These are phyloP conservation scores for Suillus paluster DNA, from an alignment of 768 basidiomycete species.

Conservation along the genomic window DNA sequence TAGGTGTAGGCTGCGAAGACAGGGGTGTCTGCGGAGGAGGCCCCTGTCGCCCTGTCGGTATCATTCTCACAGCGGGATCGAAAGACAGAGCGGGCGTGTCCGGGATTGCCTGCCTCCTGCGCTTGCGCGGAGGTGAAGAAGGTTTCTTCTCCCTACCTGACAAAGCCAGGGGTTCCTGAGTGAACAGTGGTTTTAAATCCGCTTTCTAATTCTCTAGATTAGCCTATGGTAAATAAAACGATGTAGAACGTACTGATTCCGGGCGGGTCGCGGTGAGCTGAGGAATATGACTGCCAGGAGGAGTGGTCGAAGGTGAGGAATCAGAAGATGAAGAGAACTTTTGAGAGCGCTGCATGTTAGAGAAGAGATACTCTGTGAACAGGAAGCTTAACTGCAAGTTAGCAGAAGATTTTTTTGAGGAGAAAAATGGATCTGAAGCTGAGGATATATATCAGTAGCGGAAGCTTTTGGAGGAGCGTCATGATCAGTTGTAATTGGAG, in stretches of 20 bases:
- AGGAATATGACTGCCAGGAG: background rate
- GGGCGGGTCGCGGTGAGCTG: background rate
- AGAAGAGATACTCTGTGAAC: background rate
- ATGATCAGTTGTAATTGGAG: conserved; percentile 5
- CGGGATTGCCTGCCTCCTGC: conserved; percentile 27
- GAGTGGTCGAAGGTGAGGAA: conserved; percentile 4
- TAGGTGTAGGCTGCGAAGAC: conserved; percentile 16
- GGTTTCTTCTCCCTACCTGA: conserved; percentile 29
- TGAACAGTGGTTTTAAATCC: conserved; percentile 23
- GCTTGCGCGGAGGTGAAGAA: conserved; percentile 17
- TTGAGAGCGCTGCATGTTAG: conserved; percentile 4
- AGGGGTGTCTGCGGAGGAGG: conserved; percentile 10
- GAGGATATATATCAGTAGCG: conserved; percentile 6
- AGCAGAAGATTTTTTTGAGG: conserved; percentile 4
- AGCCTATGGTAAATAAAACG: conserved; percentile 9
- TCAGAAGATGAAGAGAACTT: conserved; percentile 3
- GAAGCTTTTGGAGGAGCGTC: conserved; percentile 1
- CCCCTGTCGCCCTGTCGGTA: conserved; percentile 32
- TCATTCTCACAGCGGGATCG: conserved; percentile 17
- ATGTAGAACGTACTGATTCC: background rate
- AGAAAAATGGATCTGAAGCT: background rate
- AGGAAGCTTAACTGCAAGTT: background rate
- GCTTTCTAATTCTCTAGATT: conserved; percentile 21
- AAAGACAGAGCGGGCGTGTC: conserved; percentile 24
- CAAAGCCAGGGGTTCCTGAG: conserved; percentile 26